Conservation (phyloP, 306 rosid species). For the Vachellia pachyceras region DNA sequence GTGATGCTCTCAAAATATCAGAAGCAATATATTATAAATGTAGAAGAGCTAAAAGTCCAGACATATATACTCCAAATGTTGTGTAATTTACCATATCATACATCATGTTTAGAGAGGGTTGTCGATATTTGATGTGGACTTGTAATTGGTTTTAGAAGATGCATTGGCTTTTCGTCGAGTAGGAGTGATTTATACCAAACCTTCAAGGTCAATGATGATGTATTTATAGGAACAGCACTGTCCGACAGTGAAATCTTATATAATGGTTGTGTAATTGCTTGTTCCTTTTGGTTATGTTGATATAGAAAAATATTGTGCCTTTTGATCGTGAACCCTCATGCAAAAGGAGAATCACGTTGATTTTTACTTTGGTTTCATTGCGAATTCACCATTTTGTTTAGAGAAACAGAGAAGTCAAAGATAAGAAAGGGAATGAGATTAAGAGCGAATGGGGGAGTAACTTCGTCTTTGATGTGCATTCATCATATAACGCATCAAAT, state of each 20-base stretch:
- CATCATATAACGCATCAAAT: too few relatives aligned
- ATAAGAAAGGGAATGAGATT: too few relatives aligned
- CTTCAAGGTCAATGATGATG: constrained; percentile 15
- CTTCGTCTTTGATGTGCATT: too few relatives aligned
- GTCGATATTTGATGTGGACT: constrained; percentile 29
- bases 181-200: constrained; percentile 30
- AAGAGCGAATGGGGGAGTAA: too few relatives aligned
- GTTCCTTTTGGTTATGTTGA: not conserved
- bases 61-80: constrained; percentile 9
- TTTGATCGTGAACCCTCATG: not conserved
- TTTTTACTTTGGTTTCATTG: too few relatives aligned
- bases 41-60: constrained; percentile 19
- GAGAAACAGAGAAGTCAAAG: too few relatives aligned
- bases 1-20: constrained; percentile 10
- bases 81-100: constrained; percentile 32
- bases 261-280: constrained; percentile 29
- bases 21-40: constrained; percentile 20
- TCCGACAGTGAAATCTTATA: constrained; percentile 39
- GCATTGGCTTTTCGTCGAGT: constrained; percentile 26
- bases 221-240: constrained; percentile 2
- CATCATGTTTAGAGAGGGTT: constrained; percentile 45
- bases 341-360: too few relatives aligned
- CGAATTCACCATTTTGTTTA: too few relatives aligned
- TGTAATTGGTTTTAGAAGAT: constrained; percentile 38
- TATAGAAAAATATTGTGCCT: not conserved